These are phyloP conservation scores for Magnusiomyces tetraspermus DNA, from an alignment of 1,139 yeast species.

Conservation along the genomic window DNA sequence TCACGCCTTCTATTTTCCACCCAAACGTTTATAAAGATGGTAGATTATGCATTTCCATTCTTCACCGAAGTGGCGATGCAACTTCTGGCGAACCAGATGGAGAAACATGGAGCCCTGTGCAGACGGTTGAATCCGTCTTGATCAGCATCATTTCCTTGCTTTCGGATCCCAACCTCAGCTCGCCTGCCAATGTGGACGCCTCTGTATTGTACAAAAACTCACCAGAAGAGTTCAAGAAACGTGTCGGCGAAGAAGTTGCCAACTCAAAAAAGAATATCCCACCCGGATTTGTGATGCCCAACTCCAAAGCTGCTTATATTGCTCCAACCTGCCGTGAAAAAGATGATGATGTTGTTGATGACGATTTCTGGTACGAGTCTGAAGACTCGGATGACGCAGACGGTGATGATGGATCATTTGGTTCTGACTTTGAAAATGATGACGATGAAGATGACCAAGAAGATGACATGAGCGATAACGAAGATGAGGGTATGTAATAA, in stretches of 20 bases:
- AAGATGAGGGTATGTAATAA: neutral
- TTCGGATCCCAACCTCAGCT: slow-evolving; percentile 85
- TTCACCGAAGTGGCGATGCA: slow-evolving; percentile 84
- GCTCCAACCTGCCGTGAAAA: slow-evolving; percentile 35
- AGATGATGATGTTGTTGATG: slow-evolving; percentile 65
- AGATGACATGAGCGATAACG: neutral
- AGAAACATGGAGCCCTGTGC: slow-evolving; percentile 89
- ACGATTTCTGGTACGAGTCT: slow-evolving; percentile 78
- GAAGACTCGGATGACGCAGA: slow-evolving; percentile 52
- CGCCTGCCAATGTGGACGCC: slow-evolving; percentile 97
- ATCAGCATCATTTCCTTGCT: slow-evolving; percentile 81
- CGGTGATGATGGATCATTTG: slow-evolving; percentile 26
- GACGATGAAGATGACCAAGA: neutral
- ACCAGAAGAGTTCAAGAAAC: slow-evolving; percentile 67
- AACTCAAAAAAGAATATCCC: slow-evolving; percentile 81
- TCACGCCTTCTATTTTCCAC: slow-evolving; percentile 91
- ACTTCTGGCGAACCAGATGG: slow-evolving; percentile 85
- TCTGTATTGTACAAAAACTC: slow-evolving; percentile 84
- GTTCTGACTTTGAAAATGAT: slow-evolving; percentile 16
- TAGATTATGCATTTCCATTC: slow-evolving; percentile 79
- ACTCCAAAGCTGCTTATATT: slow-evolving; percentile 52
- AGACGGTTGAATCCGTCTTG: slow-evolving; percentile 83
- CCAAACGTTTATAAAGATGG: slow-evolving; percentile 95
- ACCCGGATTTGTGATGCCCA: slow-evolving; percentile 71
- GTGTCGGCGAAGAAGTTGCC: slow-evolving; percentile 75